Evolutionary conservation across 106 monocot species (phyloP).

Genomic region (Gastrodia elata): DNA sequence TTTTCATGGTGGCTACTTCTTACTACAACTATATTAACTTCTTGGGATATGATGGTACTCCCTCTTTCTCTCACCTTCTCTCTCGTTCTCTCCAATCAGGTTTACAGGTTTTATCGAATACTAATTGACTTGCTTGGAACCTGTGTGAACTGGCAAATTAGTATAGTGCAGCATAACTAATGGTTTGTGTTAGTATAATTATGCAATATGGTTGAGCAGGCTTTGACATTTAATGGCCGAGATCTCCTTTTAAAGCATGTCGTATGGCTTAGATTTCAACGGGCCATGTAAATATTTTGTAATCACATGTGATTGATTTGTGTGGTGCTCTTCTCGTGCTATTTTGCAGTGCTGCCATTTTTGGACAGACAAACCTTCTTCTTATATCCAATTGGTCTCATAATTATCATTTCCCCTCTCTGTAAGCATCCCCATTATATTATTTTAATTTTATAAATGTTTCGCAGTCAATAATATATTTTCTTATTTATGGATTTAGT

Average conservation of each 20-base stretch:
- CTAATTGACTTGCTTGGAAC: no score
- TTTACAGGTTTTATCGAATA: no score
- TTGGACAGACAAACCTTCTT: conserved; percentile 96
- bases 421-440: conserved; percentile 30
- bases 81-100: not conserved
- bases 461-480: not conserved
- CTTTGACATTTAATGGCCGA: no score
- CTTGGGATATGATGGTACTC: conserved; percentile 92
- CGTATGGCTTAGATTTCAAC: no score
- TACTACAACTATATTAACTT: conserved; percentile 98
- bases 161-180: no score
- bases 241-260: no score
- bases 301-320: not conserved
- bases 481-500: conserved; percentile 34
- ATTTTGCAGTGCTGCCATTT: conserved; percentile 77
- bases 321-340: not conserved
- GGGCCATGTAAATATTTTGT: no score
- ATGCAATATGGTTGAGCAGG: no score
- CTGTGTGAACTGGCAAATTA: no score
- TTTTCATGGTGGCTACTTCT: conserved; percentile 74
- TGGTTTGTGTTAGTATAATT: no score
- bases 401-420: conserved; percentile 80
- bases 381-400: conserved; percentile 93
- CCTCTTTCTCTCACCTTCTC: not conserved
- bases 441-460: not conserved